Percentiles rank a stretch among this genome's conserved stretches.
These are phyloP conservation scores for Neopestalotiopsis sp. DNA, from an alignment of 2,329 filamentous ascomycete species.

Conservation along the genomic window DNA sequence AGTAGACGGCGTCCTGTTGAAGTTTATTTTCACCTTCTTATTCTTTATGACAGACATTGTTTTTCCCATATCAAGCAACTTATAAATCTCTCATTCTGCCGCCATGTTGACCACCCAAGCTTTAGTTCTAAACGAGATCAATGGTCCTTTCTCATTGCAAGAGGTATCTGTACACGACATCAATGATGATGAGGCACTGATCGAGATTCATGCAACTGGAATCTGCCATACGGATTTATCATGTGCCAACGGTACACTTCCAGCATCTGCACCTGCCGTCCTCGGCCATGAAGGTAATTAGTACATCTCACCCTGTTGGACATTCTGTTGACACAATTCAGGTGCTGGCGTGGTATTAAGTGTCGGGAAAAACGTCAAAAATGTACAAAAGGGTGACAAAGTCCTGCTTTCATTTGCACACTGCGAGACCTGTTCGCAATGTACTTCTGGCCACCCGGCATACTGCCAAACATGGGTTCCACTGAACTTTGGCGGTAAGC, in stretches of 20 bases:
- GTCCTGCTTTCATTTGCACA: not conserved
- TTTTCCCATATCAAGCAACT: not conserved
- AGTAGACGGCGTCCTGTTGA: not conserved
- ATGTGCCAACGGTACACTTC: not conserved
- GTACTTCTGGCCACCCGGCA: not conserved
- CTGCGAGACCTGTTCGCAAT: not conserved
- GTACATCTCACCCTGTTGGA: not conserved
- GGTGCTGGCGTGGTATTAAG: not conserved
- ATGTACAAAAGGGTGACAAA: not conserved
- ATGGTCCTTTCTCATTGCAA: not conserved
- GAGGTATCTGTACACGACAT: not conserved
- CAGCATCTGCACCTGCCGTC: not conserved
- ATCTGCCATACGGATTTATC: not conserved
- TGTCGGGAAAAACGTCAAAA: not conserved
- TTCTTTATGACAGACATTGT: not conserved
- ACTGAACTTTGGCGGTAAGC: not conserved
- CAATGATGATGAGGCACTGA: not conserved
- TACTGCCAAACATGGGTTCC: not conserved
- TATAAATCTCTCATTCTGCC: not conserved
- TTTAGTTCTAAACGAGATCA: not conserved
- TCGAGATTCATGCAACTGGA: not conserved
- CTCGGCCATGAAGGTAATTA: not conserved
- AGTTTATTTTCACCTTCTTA: not conserved
- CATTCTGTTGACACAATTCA: not conserved
- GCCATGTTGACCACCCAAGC: not conserved